Evolutionary conservation across 2,329 filamentous ascomycete species (phyloP), one percentile per base, ranked within the genome.

Genomic region (Beauveria caledonica): DNA sequence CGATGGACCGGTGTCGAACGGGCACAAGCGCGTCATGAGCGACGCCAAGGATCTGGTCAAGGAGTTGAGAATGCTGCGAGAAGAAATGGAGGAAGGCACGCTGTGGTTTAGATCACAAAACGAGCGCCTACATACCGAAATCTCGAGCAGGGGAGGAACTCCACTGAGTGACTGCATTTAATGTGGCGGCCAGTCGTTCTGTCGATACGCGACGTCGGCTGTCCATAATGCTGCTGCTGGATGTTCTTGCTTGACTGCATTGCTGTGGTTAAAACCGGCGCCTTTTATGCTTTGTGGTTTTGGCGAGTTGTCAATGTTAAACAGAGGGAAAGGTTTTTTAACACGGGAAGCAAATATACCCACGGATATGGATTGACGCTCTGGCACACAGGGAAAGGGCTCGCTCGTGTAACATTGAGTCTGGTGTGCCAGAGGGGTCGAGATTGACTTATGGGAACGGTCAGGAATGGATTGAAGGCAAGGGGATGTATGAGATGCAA

Each of bases 91-190:
- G 62, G 73, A 79, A 63, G 77, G 73, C 17, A 72, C 72, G n/a
- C 70, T 72, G 21, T 81, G 78, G 78, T 79, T 76, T 66, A 71
- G 69, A 58, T 72, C 74, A 57, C 77, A 81, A 66, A 78, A 74
- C 42, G 73, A 76, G 58, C 72, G 71, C 45, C 63, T 80, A 62
- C 73, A 74, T 58, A 74, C 70, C 61, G 73, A 75, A 60, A 58
- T 69, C 44, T 61, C 63, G 44, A 75, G 70, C 55, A 69, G 71
- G 61, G 69, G 63, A 6, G 70, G 69, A 29, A 71, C 73, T 40
- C 71, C 73, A 11, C 73, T 72, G 70, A 70, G 70, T 40, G 69
- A 72, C 55, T 66, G 64, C 65, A 64, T 68, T 40, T 72, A 66
- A 63, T 50, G 55, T 42, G 45, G 51, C 17, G 45, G 45, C 40